Conservation (phyloP, 306 rosid species). For the Prunus persica region Prunus_persica_NCBIv2 NC_034009.1:17568001-17568500, state of each 20-base stretch:
- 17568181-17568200: conserved; percentile 54
- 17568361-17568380: background rate
- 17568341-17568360: background rate
- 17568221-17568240: conserved; percentile 93
- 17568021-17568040: conserved; percentile 76
- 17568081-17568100: conserved; percentile 99
- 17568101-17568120: conserved; percentile 74
- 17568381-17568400: conserved; percentile 1
- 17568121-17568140: conserved; percentile 16
- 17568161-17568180: conserved; percentile 27
- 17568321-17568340: conserved; percentile 9
- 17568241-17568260: conserved; percentile 86
- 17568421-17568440: conserved; percentile 94
- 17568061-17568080: conserved; percentile 82
- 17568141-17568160: conserved; percentile 11
- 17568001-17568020: conserved; percentile 98
- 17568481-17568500: conserved; percentile 83
- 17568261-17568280: conserved; percentile 96
- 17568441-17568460: conserved; percentile 99
- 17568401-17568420: conserved; percentile 23
- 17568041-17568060: conserved; percentile 67
- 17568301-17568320: conserved; percentile 28
- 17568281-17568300: conserved; percentile 25
- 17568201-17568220: conserved; percentile 98
- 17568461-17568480: conserved; percentile 84